Conservation (phyloP, 2,329 filamentous ascomycete genomes). For the Monosporascus sp. region DNA sequence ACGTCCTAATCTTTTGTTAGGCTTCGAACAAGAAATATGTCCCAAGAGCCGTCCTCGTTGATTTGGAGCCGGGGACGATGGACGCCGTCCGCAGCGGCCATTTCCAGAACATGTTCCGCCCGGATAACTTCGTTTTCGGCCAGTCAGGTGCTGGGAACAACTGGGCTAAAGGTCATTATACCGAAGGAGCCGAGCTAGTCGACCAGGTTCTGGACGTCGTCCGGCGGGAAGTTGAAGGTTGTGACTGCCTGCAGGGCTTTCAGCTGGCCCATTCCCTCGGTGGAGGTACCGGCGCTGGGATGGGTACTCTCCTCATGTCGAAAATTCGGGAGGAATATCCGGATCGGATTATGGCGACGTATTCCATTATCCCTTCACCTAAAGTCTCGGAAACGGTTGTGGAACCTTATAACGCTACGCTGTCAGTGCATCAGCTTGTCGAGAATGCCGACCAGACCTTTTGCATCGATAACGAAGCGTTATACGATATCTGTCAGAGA, state of each 20-base stretch:
- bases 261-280: constrained; percentile 99
- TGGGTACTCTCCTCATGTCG: constrained; percentile 99
- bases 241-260: constrained; percentile 99
- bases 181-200: constrained; percentile 97
- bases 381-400: constrained; percentile 99
- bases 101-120: constrained; percentile 98
- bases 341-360: constrained; percentile 99
- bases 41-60: constrained; percentile 97
- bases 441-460: constrained; percentile 99
- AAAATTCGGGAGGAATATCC: constrained; percentile 99
- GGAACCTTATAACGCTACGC: constrained; percentile 99
- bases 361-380: constrained; percentile 96
- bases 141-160: constrained; percentile 99
- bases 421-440: constrained; percentile 97
- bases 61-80: constrained; percentile 99
- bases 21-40: constrained; percentile 98
- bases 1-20: constrained; percentile 39
- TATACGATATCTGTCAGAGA: constrained; percentile 99
- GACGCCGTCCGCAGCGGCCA: constrained; percentile 97
- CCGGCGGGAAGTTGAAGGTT: constrained; percentile 96
- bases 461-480: constrained; percentile 99
- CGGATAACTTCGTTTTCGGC: constrained; percentile 99
- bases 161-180: constrained; percentile 99
- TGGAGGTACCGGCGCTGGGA: constrained; percentile 99
- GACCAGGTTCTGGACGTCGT: constrained; percentile 98